A percentile compares a stretch with the other conserved stretches of the same genome.
Conservation (phyloP, 192 early-diverging fungal species). For the Oehlia diaphana region DNA sequence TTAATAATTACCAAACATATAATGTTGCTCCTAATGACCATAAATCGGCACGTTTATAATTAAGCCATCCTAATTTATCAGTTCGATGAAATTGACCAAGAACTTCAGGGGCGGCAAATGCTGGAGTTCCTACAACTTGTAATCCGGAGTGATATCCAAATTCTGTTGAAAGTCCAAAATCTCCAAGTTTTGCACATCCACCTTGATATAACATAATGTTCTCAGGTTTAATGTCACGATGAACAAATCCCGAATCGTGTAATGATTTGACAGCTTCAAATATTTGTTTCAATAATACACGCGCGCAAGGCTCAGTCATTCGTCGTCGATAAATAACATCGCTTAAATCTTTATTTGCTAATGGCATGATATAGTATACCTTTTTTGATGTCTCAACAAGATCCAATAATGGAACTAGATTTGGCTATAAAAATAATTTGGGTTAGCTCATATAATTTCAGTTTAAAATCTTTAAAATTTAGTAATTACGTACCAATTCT, state of each 20-base stretch:
- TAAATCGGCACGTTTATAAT: constrained; percentile 29
- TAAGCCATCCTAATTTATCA: constrained; percentile 18
- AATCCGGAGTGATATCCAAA: constrained; percentile 27
- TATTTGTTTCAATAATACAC: constrained; percentile 23
- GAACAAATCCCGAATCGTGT: constrained; percentile 23
- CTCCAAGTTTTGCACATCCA: constrained; percentile 20
- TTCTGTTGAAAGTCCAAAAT: constrained; percentile 21
- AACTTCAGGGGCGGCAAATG: constrained; percentile 27
- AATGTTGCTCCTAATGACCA: constrained; percentile 25
- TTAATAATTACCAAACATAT: constrained; percentile 11
- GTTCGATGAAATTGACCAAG: constrained; percentile 24
- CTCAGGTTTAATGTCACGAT: constrained; percentile 27
- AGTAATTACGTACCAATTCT: background rate
- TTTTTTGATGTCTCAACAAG: constrained; percentile 18
- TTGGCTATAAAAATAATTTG: background rate
- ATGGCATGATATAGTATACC: constrained; percentile 25
- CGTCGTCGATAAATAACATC: constrained; percentile 18
- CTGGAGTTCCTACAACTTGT: constrained; percentile 27
- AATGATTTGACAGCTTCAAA: constrained; percentile 19
- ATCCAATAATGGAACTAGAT: constrained; percentile 21
- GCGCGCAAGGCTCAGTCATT: background rate
- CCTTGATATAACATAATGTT: constrained; percentile 30
- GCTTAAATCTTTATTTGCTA: constrained; percentile 24
- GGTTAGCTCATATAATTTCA: too few species aligned
- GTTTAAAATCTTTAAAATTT: too few species aligned